Conservation (phyloP, 2,329 filamentous ascomycete genomes). For the Diaporthe humulicola region DNA sequence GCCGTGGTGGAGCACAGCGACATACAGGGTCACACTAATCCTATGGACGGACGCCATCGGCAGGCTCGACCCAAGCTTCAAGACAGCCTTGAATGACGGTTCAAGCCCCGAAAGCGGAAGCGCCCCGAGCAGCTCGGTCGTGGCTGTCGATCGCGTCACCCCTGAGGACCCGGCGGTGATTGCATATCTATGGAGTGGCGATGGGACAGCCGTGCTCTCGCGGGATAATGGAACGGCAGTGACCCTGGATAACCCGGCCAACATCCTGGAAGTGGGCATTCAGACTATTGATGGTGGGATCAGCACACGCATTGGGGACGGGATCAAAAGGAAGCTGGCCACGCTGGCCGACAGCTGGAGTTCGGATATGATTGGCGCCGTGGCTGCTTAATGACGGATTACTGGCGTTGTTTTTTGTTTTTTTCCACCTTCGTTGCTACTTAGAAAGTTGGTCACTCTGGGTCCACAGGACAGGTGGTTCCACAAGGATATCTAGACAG, state of each 20-base stretch:
- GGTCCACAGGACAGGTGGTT: constrained; percentile 1
- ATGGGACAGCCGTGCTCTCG: constrained; percentile 54
- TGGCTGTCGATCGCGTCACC: constrained; percentile 56
- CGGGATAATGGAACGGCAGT: constrained; percentile 49
- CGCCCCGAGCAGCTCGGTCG: constrained; percentile 9
- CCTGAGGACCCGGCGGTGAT: constrained; percentile 55
- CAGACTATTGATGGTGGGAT: constrained; percentile 54
- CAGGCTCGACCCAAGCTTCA: constrained; percentile 59
- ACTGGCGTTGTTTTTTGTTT: background rate
- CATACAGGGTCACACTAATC: constrained; percentile 76
- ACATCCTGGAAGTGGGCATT: constrained; percentile 57
- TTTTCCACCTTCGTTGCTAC: background rate
- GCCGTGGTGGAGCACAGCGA: constrained; percentile 78
- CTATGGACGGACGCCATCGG: constrained; percentile 73
- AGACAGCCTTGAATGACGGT: constrained; percentile 43
- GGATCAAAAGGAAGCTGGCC: constrained; percentile 59
- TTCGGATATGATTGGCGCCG: constrained; percentile 43
- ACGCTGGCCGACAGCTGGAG: constrained; percentile 56
- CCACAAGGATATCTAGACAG: constrained; percentile 21
- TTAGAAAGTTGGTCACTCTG: constrained; percentile 3
- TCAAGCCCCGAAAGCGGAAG: constrained; percentile 12
- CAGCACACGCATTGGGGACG: constrained; percentile 59
- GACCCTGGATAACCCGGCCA: constrained; percentile 53
- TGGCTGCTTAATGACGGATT: background rate
- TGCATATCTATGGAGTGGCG: constrained; percentile 54